These are phyloP conservation scores for Przewalskia tangutica DNA, from an alignment of 257 asterid species.

Conservation along the genomic window DNA sequence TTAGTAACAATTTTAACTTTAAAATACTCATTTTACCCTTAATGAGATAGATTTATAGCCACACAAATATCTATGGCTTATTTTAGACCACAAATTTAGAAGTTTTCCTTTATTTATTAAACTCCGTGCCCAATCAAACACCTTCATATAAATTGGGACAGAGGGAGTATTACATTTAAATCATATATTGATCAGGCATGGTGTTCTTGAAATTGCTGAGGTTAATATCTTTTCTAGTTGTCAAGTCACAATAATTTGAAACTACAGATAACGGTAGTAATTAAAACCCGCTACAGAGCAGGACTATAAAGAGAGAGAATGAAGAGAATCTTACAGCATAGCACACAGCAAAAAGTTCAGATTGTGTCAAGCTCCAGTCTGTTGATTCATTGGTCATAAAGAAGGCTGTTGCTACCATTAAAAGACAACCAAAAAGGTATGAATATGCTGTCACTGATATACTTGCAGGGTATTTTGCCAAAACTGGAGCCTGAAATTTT, in stretches of 20 bases:
- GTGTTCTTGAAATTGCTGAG: background rate
- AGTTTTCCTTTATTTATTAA: too few relatives aligned
- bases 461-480: conserved; percentile 88
- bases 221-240: background rate
- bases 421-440: conserved; percentile 62
- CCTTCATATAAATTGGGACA: too few relatives aligned
- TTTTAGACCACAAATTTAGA: too few relatives aligned
- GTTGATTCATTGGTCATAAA: conserved; percentile 44
- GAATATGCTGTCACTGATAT: conserved; percentile 91
- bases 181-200: background rate
- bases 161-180: background rate
- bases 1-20: too few relatives aligned
- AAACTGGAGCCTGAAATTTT: conserved; percentile 71
- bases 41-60: too few relatives aligned
- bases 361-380: conserved; percentile 64
- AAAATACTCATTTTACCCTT: too few relatives aligned
- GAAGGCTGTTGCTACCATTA: conserved; percentile 61
- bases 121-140: too few relatives aligned
- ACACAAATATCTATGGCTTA: too few relatives aligned
- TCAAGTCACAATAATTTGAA: background rate
- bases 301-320: background rate
- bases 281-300: background rate
- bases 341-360: conserved; percentile 72
- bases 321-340: conserved; percentile 69
- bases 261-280: background rate